Evolutionary conservation across 192 early-diverging fungal species (phyloP), one percentile per base, ranked within the genome.

Genomic region (Linnemannia exigua): DNA sequence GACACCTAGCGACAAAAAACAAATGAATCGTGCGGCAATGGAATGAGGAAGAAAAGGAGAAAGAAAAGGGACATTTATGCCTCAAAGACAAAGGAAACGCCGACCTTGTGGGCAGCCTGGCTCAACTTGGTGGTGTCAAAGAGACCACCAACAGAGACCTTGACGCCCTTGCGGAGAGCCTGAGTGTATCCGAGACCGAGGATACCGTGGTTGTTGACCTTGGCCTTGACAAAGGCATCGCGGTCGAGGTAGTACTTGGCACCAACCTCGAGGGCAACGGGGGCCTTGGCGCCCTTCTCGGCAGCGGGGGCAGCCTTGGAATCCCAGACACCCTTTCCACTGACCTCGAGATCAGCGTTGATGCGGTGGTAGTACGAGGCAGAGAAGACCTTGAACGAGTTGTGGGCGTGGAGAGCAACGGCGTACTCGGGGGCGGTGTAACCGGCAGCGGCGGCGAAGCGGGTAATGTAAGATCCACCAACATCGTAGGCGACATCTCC

Each of bases 331-430:
- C 97, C 97, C 85, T 95, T 95, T 69, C 93, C 98, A 87, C 96
- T 97, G 76, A 97, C 97, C 90, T 99, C 97, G 83, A 99, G 93
- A 61, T 94, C 92, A 77, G 91, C 72, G 87, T 91, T 95, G 69
- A 99, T 95, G 79, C 95, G 95, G 92, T 99, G 98, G 95, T 95
- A 98, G 95, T 97, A 98, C n/a, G 97, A 95, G 68, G 96, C 95
- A 79, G 97, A 89, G 91, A 96, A 97, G 82, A 92, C 84, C 90
- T 90, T 92, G 82, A 99, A 91, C 63, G 94, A 94, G 94, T 98
- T 97, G 87, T 93, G 92, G 89, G 96, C 96, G 88, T 96, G 95
- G 72, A 99, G 88, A 70, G 96, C 90, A 74, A 98, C 91, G 74
- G 92, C 87, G 92, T 98, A 99, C 87, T 98, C 96, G 70, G 89